These are phyloP conservation scores for Nannochloropsis salina DNA, from an alignment of 108 stramenopile species.

Conservation along the genomic window DNA sequence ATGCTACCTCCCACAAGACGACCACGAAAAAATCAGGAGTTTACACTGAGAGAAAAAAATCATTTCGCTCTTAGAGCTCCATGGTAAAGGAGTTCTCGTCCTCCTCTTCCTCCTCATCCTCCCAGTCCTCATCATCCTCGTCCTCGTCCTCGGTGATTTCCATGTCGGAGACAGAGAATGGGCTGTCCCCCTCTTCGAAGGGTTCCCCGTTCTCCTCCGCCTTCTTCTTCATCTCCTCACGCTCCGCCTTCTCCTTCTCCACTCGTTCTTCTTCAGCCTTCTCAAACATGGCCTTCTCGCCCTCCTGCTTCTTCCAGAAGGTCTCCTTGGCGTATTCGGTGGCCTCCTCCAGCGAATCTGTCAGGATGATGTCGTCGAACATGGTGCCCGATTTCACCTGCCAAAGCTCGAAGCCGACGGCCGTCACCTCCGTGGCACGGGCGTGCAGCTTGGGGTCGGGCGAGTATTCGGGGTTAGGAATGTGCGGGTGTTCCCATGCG, in stretches of 20 bases:
- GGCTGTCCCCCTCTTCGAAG: not conserved
- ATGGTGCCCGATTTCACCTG: slow-evolving; percentile 94
- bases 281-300: slow-evolving; percentile 88
- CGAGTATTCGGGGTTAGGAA: slow-evolving; percentile 58
- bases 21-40: no score
- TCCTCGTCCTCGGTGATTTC: not conserved
- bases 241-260: slow-evolving; percentile 48
- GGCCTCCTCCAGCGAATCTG: slow-evolving; percentile 93
- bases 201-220: not conserved
- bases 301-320: slow-evolving; percentile 93
- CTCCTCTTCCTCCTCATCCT: not conserved
- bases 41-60: no score
- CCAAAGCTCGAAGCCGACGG: slow-evolving; percentile 99
- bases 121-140: not conserved
- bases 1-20: no score
- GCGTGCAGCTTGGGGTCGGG: slow-evolving; percentile 50
- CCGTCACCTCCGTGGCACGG: slow-evolving; percentile 70
- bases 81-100: not conserved
- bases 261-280: slow-evolving; percentile 61
- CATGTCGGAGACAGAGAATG: not conserved
- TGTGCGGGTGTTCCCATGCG: slow-evolving; percentile 53
- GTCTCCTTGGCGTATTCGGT: slow-evolving; percentile 88
- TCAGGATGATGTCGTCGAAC: slow-evolving; percentile 98
- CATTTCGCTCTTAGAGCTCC: not conserved
- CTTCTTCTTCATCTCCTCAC: slow-evolving; percentile 4